phyloP scores from a whole-genome alignment of 345 rosid genomes.

The Salix arbutifolia region DNA sequence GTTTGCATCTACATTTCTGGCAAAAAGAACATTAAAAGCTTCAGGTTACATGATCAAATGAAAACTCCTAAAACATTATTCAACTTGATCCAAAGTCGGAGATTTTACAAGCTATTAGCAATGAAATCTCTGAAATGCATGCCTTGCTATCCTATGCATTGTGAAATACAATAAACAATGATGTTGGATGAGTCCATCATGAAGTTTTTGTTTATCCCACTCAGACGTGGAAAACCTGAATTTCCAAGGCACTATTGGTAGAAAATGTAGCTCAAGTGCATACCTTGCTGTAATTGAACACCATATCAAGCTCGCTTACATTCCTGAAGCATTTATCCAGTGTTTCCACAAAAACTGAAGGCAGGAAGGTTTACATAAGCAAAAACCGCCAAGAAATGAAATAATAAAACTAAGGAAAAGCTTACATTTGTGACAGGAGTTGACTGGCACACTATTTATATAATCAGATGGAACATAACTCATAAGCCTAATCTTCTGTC shows the following conservation, averaged over 20 bases:
- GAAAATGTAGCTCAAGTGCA: not conserved
- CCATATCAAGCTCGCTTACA: conserved; percentile 87
- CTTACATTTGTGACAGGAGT: not conserved
- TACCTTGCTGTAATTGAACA: conserved; percentile 89
- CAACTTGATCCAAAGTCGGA: not conserved
- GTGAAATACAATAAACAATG: not conserved
- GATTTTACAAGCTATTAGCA: not conserved
- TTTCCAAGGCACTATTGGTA: not conserved
- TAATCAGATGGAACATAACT: not conserved
- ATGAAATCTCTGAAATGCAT: not conserved
- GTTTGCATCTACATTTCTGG: not conserved
- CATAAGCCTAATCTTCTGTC: not conserved
- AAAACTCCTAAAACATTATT: not conserved
- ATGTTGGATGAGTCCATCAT: not conserved
- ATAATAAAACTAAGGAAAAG: not conserved
- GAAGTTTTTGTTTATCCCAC: not conserved
- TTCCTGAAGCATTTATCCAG: conserved; percentile 97
- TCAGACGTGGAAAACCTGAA: not conserved
- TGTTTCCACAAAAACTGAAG: conserved; percentile 90
- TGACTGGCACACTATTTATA: not conserved
- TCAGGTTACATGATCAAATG: conserved; percentile 1
- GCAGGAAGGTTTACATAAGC: conserved; percentile 18
- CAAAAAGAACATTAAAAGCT: not conserved
- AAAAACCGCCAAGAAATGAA: conserved; percentile 10
- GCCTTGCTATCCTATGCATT: not conserved